Evolutionary conservation across 129 eudicot genomes (phyloP).

Genomic region (Lonicera japonica): DNA sequence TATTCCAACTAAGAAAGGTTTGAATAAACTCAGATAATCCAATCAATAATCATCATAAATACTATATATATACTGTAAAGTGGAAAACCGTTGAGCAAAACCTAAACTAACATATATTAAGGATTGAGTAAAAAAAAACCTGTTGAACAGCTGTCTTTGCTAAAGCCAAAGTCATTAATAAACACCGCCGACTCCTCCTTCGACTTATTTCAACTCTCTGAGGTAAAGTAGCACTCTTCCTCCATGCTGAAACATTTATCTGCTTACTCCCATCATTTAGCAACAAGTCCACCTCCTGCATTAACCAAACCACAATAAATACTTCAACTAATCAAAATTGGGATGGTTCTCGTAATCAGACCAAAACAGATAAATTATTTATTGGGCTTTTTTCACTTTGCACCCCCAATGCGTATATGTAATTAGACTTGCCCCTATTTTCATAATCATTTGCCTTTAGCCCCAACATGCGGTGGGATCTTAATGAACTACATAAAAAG

Average conservation of each 20-base stretch:
- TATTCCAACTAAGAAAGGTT: no score
- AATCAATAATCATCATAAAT: no score
- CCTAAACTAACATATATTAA: not conserved
- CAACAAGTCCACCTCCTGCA: constrained; percentile 95
- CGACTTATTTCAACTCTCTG: constrained; percentile 90
- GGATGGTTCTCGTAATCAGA: not conserved
- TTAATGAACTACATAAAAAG: no score
- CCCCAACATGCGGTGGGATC: no score
- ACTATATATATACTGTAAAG: no score
- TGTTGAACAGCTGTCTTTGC: constrained; percentile 75
- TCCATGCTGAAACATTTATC: constrained; percentile 79
- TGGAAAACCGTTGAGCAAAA: not conserved
- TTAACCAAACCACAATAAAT: constrained; percentile 1
- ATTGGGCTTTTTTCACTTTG: no score
- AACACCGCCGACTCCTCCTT: constrained; percentile 92
- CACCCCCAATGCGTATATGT: no score
- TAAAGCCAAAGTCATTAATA: constrained; percentile 87
- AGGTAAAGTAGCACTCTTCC: constrained; percentile 65
- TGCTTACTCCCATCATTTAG: constrained; percentile 98
- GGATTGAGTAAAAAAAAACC: constrained; percentile 41
- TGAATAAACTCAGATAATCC: no score
- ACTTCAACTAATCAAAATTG: not conserved
- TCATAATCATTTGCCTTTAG: no score
- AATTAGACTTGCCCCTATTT: no score
- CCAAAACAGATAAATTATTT: not conserved